phyloP scores from a whole-genome alignment of 2,329 filamentous ascomycete genomes.

The Bretziella fagacearum region DNA sequence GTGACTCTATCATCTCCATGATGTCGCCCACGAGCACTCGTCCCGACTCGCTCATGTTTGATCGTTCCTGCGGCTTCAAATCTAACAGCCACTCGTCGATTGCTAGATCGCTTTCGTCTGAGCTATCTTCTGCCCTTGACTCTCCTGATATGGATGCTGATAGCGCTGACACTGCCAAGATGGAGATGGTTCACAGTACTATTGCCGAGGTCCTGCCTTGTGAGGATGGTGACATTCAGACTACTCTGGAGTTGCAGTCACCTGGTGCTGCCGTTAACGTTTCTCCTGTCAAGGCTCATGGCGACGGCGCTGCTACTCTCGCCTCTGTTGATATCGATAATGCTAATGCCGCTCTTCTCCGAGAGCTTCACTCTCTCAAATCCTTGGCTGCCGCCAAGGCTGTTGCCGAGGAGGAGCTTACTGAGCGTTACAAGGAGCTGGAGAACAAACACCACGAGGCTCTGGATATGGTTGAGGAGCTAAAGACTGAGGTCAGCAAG shows the following conservation, averaged over 20 bases:
- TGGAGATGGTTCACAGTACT: conserved; percentile 16
- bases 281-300: background rate
- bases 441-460: conserved; percentile 68
- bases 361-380: conserved; percentile 57
- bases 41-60: conserved; percentile 72
- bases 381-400: conserved; percentile 61
- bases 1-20: conserved; percentile 40
- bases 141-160: conserved; percentile 44
- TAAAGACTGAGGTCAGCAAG: conserved; percentile 72
- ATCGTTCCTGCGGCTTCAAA: conserved; percentile 56
- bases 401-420: conserved; percentile 52
- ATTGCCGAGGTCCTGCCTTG: conserved; percentile 12
- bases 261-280: conserved; percentile 5
- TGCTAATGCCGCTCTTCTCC: conserved; percentile 30
- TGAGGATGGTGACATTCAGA: conserved; percentile 1
- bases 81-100: conserved; percentile 48
- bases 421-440: conserved; percentile 65
- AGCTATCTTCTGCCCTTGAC: conserved; percentile 75
- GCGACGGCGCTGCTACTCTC: background rate
- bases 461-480: conserved; percentile 71
- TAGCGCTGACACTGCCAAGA: conserved; percentile 29
- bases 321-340: background rate
- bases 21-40: conserved; percentile 35
- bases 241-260: conserved; percentile 4
- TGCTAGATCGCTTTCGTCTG: conserved; percentile 82